phyloP scores from a whole-genome alignment of 1,139 yeast genomes.

The Suhomyces guaymorum region DNA sequence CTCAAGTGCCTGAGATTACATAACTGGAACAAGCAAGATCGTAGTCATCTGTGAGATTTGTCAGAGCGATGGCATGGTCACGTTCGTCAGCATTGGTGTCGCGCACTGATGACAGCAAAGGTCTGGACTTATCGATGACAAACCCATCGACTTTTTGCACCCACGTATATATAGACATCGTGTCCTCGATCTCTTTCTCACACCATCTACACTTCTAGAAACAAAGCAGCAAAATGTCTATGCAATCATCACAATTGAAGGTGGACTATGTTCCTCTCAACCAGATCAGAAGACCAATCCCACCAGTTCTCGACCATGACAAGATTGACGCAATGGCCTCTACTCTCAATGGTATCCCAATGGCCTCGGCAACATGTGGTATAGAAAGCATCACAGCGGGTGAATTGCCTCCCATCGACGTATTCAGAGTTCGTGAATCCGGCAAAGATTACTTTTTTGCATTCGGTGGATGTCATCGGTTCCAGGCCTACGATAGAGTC shows the following conservation, averaged over 20 bases:
- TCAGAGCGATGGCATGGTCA: no score
- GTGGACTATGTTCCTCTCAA: conserved; percentile 61
- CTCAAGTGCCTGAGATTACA: no score
- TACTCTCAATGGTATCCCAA: conserved; percentile 64
- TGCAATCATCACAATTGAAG: conserved; percentile 41
- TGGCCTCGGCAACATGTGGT: conserved; percentile 63
- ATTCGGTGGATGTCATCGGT: conserved; percentile 82
- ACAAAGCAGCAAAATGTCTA: conserved; percentile 37
- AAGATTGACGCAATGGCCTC: conserved; percentile 81
- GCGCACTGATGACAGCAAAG: no score
- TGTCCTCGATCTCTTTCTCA: no score
- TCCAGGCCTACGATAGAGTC: conserved; percentile 69
- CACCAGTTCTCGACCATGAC: conserved; percentile 72
- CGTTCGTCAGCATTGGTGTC: no score
- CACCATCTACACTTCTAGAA: no score
- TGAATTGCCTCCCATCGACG: conserved; percentile 76
- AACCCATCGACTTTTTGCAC: conserved; percentile 4
- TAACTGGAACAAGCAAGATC: no score
- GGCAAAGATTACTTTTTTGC: conserved; percentile 72
- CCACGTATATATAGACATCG: conserved; percentile 8
- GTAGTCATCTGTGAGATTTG: no score
- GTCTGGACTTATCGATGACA: conserved; percentile 10
- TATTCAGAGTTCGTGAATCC: conserved; percentile 60
- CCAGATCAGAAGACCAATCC: conserved; percentile 74
- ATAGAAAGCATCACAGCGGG: conserved; percentile 59